Evolutionary conservation across 371 early-diverging fungal species (phyloP), one percentile per base, ranked within the genome.

Genomic region (Parasitella parasitica): DNA sequence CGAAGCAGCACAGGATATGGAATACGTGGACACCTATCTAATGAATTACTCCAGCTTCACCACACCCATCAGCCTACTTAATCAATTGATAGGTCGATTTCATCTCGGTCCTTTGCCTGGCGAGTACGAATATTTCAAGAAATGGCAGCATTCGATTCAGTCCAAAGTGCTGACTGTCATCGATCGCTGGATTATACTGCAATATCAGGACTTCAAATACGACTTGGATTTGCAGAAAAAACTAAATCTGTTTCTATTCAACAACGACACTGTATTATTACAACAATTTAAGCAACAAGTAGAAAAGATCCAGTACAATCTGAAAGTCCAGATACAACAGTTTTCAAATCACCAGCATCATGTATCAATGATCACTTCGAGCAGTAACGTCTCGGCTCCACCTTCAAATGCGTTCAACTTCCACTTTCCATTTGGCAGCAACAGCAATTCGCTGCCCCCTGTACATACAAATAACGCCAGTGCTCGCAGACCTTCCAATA

Each of bases 11-110:
- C 86, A 86, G 70, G 89, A 88, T 50, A 51, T 73, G 38, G 86
- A 88, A n/a, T 89, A 80, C 66, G 76, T 89, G 11, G 89, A 87
- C 57, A 75, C 71, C 8, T 86, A 82, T 50, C 15, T 90, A 15
- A 66, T 80, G 41, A 80, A 75, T 6, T 86, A 88, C 55, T 56
- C 77, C 11, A 78, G 80, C 51, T 90, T 87, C 61, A 83, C 79
- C n/a, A 59, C 75, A 6, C 78, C 87, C 0, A 65, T 74, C 35
- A 77, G 82, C 12, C 48, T 89, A 9, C 50, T 89, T 24, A 80
- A 80, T 18, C 72, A 77, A 30, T 53, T 89, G 41, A 82, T 87
- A 8, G 43, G 54, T 6, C 64, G 83, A 16, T 88, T 87, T 63
- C 72, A 85, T 69, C 73, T 78, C 18, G 69, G 73, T 34, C 73